Percentiles rank a stretch among this genome's conserved stretches.
phyloP scores from a whole-genome alignment of 306 rosid species.

The Fragaria nilgerrensis region DNA sequence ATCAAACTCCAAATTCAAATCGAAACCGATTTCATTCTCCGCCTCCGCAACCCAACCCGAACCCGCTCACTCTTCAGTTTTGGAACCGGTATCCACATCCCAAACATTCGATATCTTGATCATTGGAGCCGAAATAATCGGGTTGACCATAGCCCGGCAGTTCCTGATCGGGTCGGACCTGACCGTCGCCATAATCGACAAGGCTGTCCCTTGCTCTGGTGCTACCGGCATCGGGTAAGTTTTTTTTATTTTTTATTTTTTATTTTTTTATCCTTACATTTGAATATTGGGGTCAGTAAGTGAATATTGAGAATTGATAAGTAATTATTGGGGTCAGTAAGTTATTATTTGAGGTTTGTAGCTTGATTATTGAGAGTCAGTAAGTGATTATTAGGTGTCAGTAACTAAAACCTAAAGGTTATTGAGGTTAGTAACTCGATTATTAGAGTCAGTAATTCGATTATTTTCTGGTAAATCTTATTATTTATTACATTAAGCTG shows the following conservation, averaged over 20 bases:
- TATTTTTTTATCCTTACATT: too few species aligned
- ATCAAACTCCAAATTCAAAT: constrained; percentile 20
- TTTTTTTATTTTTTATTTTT: neutral
- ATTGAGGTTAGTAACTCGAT: too few species aligned
- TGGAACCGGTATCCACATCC: constrained; percentile 25
- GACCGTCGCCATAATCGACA: constrained; percentile 77
- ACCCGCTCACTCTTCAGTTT: constrained; percentile 4
- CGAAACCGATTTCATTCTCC: constrained; percentile 19
- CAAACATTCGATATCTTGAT: constrained; percentile 58
- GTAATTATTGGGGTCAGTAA: too few species aligned
- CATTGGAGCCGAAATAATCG: constrained; percentile 85
- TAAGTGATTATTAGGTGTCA: too few species aligned
- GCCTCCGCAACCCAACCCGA: constrained; percentile 4
- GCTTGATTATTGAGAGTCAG: too few species aligned
- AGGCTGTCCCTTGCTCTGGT: constrained; percentile 93
- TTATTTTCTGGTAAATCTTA: too few species aligned
- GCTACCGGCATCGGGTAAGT: constrained; percentile 85
- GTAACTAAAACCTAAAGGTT: too few species aligned
- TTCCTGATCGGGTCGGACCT: constrained; percentile 64
- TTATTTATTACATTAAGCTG: too few species aligned
- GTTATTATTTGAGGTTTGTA: too few species aligned
- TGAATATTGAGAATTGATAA: too few species aligned
- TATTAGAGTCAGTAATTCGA: too few species aligned
- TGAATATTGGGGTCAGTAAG: too few species aligned
- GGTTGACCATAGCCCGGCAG: constrained; percentile 73